phyloP scores from a whole-genome alignment of 2,329 filamentous ascomycete genomes.

The Exutisphaerella laricina region DNA sequence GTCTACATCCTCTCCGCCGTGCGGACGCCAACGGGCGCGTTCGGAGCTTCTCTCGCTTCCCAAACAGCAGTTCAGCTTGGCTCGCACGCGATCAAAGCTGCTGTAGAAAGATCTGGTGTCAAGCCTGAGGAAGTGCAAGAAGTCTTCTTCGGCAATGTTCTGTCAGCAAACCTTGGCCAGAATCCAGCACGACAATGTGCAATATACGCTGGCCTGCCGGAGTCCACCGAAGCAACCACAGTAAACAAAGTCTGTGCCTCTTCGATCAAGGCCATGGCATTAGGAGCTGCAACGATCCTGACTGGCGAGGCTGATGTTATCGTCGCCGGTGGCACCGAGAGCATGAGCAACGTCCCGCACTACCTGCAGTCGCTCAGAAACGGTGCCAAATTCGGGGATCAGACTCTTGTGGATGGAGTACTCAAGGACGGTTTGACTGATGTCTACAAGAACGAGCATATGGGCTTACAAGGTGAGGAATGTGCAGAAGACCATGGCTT shows the following conservation, averaged over 20 bases:
- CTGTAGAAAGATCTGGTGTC: conserved; percentile 80
- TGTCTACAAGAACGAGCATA: conserved; percentile 92
- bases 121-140: conserved; percentile 89
- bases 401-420: conserved; percentile 81
- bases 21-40: conserved; percentile 80
- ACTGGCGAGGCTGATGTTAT: conserved; percentile 90
- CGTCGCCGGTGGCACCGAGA: conserved; percentile 91
- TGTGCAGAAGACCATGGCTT: conserved; percentile 80
- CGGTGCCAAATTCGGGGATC: conserved; percentile 91
- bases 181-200: conserved; percentile 94
- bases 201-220: conserved; percentile 75
- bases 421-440: conserved; percentile 93
- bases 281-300: conserved; percentile 95
- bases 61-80: conserved; percentile 82
- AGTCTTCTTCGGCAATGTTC: conserved; percentile 96
- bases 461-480: conserved; percentile 90
- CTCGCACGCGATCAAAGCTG: conserved; percentile 74
- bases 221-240: conserved; percentile 78
- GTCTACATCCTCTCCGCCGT: conserved; percentile 90
- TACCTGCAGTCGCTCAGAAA: conserved; percentile 83
- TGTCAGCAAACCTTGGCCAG: conserved; percentile 92
- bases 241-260: conserved; percentile 99
- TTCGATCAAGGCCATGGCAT: conserved; percentile 85
- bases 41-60: conserved; percentile 87
- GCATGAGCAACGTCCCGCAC: conserved; percentile 97